These are phyloP conservation scores for Boeremia exigua DNA, from an alignment of 2,329 filamentous ascomycete species.

Conservation along the genomic window DNA sequence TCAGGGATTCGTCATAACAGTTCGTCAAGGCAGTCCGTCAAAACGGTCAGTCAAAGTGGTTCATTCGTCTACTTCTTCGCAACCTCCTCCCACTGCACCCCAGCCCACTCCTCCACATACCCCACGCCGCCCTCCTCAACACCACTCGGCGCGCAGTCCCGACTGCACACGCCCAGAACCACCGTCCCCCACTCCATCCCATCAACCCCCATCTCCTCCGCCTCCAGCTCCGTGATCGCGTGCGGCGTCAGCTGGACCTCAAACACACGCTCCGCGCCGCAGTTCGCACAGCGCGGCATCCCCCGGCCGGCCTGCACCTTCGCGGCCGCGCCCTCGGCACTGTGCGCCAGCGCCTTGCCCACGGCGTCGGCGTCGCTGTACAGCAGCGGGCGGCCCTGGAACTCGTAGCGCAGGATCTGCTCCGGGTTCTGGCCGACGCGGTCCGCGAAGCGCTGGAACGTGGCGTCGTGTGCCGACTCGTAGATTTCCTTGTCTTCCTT, in stretches of 20 bases:
- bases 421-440: constrained; percentile 58
- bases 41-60: no score
- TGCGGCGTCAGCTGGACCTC: constrained; percentile 93
- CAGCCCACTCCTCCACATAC: constrained; percentile 95
- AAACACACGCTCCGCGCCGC: constrained; percentile 77
- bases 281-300: constrained; percentile 79
- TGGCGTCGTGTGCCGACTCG: constrained; percentile 56
- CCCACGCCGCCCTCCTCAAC: constrained; percentile 68
- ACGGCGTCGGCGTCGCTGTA: constrained; percentile 80
- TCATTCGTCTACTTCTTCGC: constrained; percentile 30
- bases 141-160: constrained; percentile 72
- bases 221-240: constrained; percentile 87
- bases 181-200: constrained; percentile 99
- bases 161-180: constrained; percentile 81
- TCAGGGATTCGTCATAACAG: no score
- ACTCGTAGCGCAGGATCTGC: constrained; percentile 59
- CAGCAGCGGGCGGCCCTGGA: constrained; percentile 63
- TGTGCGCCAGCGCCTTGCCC: constrained; percentile 64
- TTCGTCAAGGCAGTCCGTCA: no score
- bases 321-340: constrained; percentile 35
- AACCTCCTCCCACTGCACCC: constrained; percentile 94
- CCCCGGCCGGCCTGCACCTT: constrained; percentile 41
- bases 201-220: constrained; percentile 68
- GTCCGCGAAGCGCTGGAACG: constrained; percentile 60
- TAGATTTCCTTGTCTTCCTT: constrained; percentile 57